Conservation (phyloP, 2,329 filamentous ascomycete genomes). For the Podosphaera leucotricha region DNA sequence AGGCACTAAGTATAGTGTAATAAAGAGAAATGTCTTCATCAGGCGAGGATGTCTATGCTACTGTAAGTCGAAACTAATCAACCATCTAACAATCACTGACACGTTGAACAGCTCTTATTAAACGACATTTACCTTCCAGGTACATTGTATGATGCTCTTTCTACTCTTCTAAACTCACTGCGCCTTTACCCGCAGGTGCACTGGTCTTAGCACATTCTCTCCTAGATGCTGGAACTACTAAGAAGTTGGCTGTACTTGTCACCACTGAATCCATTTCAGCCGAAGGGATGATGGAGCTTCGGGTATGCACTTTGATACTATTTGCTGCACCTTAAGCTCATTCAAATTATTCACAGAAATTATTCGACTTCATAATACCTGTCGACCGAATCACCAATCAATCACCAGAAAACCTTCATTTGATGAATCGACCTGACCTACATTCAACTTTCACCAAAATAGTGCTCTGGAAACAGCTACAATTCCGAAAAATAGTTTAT, state of each 20-base stretch:
- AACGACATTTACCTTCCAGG: slow-evolving; percentile 85
- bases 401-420: slow-evolving; percentile 56
- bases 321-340: background rate
- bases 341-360: slow-evolving; percentile 25
- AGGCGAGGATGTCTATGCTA: slow-evolving; percentile 40
- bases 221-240: slow-evolving; percentile 67
- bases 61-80: slow-evolving; percentile 20
- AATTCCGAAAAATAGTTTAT: slow-evolving; percentile 84
- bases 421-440: slow-evolving; percentile 81
- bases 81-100: slow-evolving; percentile 1
- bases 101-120: slow-evolving; percentile 47
- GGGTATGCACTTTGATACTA: slow-evolving; percentile 24
- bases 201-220: slow-evolving; percentile 86
- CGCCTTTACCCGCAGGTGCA: slow-evolving; percentile 36
- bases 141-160: slow-evolving; percentile 19
- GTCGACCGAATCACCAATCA: slow-evolving; percentile 59
- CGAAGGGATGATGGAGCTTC: slow-evolving; percentile 55
- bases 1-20: background rate
- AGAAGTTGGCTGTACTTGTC: slow-evolving; percentile 66
- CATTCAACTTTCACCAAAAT: slow-evolving; percentile 94
- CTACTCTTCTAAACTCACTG: slow-evolving; percentile 3
- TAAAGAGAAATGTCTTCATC: slow-evolving; percentile 17
- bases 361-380: slow-evolving; percentile 77
- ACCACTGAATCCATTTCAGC: slow-evolving; percentile 57
- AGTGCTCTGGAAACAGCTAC: slow-evolving; percentile 71